phyloP scores from a whole-genome alignment of 805 yeast genomes.

The Babjeviella inositovora region DNA sequence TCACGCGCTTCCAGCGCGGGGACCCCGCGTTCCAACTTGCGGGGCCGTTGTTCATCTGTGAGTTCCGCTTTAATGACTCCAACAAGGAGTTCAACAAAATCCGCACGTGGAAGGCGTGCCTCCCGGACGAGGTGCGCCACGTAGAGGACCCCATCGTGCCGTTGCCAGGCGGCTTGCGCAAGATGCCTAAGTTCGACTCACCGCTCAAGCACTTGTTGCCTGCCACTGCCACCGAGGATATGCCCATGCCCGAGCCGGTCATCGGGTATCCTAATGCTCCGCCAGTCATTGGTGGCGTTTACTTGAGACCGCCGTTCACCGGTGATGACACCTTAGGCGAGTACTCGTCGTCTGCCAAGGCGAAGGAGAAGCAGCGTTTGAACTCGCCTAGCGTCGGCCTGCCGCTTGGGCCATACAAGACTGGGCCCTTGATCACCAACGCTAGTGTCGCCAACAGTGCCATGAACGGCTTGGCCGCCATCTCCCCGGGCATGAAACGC shows the following conservation, averaged over 20 bases:
- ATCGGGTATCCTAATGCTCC: constrained; percentile 80
- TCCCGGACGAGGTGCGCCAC: constrained; percentile 91
- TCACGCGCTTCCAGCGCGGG: constrained; percentile 89
- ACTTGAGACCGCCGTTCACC: constrained; percentile 54
- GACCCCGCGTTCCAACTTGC: constrained; percentile 73
- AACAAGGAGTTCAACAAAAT: constrained; percentile 88
- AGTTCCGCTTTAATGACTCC: constrained; percentile 81
- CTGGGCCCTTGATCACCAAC: not conserved
- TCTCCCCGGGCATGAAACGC: not conserved
- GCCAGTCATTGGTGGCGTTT: constrained; percentile 88
- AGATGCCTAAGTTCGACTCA: constrained; percentile 62
- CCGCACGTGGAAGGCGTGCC: constrained; percentile 96
- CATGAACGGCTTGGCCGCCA: not conserved
- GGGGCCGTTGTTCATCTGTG: constrained; percentile 85
- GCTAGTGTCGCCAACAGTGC: not conserved
- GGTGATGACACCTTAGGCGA: constrained; percentile 81
- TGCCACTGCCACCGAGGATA: constrained; percentile 52
- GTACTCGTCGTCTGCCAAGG: constrained; percentile 17
- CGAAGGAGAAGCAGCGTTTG: not conserved
- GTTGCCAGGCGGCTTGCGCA: constrained; percentile 43
- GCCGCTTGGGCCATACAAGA: not conserved
- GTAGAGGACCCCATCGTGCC: constrained; percentile 70
- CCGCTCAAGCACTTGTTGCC: constrained; percentile 73
- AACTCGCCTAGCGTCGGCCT: constrained; percentile 1
- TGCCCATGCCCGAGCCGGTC: constrained; percentile 71